These are phyloP conservation scores for Amanita phalloides DNA, from an alignment of 768 basidiomycete species.

Conservation along the genomic window DNA sequence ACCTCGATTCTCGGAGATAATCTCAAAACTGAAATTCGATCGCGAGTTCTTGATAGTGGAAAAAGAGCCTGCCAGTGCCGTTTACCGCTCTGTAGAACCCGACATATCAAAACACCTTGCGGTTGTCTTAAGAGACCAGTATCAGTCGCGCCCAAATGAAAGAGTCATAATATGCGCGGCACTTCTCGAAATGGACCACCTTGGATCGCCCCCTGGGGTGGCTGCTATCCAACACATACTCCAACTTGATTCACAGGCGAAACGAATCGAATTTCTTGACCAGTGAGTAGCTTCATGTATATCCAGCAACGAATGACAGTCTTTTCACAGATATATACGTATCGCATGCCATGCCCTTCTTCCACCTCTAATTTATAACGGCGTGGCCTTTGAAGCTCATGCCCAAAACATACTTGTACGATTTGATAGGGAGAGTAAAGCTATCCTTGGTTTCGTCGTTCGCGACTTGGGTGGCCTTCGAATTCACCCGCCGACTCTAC, in stretches of 20 bases:
- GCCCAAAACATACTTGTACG: conserved; percentile 46
- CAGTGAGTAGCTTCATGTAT: conserved; percentile 18
- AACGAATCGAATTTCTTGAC: conserved; percentile 35
- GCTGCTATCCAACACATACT: conserved; percentile 39
- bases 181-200: conserved; percentile 42
- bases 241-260: conserved; percentile 33
- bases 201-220: conserved; percentile 24
- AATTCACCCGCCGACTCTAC: conserved; percentile 38
- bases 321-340: conserved; percentile 30
- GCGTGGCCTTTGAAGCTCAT: conserved; percentile 53
- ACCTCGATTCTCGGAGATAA: conserved; percentile 42
- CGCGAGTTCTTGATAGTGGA: conserved; percentile 31
- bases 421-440: conserved; percentile 29
- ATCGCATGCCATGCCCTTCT: conserved; percentile 41
- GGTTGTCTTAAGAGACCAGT: conserved; percentile 35
- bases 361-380: conserved; percentile 40
- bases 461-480: conserved; percentile 50
- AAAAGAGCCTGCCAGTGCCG: conserved; percentile 37
- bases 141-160: conserved; percentile 27
- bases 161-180: conserved; percentile 39
- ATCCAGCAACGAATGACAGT: neutral
- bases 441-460: conserved; percentile 38
- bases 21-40: conserved; percentile 38
- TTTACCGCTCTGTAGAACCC: conserved; percentile 29
- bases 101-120: conserved; percentile 44